These are phyloP conservation scores for Jackrogersella multiformis DNA, from an alignment of 495 filamentous ascomycete species.

Conservation along the genomic window DNA sequence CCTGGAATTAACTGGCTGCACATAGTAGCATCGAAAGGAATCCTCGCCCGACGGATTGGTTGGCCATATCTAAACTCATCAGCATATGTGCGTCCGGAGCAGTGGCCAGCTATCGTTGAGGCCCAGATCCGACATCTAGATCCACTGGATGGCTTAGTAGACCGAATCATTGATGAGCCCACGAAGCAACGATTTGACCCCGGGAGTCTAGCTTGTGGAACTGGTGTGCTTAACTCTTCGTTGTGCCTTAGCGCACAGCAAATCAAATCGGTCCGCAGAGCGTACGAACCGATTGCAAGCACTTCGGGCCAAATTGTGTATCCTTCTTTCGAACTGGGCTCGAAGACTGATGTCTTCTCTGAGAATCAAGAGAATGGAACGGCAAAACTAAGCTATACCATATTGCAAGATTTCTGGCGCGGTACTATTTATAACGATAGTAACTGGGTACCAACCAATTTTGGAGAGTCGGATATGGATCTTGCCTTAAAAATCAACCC, in stretches of 20 bases:
- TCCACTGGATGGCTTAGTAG: background rate
- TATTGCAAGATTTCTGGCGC: slow-evolving; percentile 28
- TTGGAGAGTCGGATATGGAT: slow-evolving; percentile 4
- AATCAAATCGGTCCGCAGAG: background rate
- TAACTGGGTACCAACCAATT: slow-evolving; percentile 30
- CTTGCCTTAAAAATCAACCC: background rate
- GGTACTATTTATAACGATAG: slow-evolving; percentile 21
- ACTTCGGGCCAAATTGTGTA: background rate
- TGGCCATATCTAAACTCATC: background rate
- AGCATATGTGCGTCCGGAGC: background rate
- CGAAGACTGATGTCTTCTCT: background rate
- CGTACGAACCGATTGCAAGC: background rate
- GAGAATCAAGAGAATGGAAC: background rate
- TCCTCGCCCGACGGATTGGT: slow-evolving; percentile 18
- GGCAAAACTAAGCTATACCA: slow-evolving; percentile 17
- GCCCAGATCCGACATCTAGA: background rate
- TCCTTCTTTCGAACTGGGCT: background rate
- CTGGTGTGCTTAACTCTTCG: background rate
- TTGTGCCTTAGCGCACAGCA: background rate
- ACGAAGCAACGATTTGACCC: background rate
- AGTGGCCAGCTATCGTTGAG: background rate
- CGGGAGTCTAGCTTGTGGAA: background rate
- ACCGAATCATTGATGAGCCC: background rate
- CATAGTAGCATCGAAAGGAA: slow-evolving; percentile 23
- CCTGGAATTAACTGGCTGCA: slow-evolving; percentile 23